phyloP scores from a whole-genome alignment of 345 rosid genomes.

The Citrus sinensis region DNA sequence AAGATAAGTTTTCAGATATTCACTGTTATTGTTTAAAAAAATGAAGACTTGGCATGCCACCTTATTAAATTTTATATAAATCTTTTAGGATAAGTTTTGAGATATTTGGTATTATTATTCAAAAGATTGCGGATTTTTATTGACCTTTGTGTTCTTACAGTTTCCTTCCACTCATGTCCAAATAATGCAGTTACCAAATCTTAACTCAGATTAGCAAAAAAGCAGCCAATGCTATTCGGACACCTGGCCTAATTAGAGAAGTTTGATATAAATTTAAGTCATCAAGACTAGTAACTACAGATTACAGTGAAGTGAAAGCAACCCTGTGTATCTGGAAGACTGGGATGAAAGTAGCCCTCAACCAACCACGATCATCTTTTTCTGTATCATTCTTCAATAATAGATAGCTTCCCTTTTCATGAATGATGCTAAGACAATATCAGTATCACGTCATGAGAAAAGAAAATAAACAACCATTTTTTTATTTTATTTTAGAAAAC shows the following conservation, averaged over 20 bases:
- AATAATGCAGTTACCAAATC: not conserved
- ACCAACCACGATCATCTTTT: constrained; percentile 9
- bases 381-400: not conserved
- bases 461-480: not conserved
- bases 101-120: too few relatives aligned
- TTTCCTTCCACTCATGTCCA: not conserved
- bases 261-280: constrained; percentile 8
- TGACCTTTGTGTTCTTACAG: too few relatives aligned
- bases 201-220: not conserved
- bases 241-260: not conserved
- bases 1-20: too few relatives aligned
- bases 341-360: constrained; percentile 2
- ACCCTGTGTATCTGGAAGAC: not conserved
- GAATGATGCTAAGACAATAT: constrained; percentile 14
- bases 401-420: not conserved
- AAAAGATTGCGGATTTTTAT: too few relatives aligned
- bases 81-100: too few relatives aligned
- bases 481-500: too few relatives aligned
- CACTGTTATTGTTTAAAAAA: too few relatives aligned
- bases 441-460: constrained; percentile 20
- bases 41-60: too few relatives aligned
- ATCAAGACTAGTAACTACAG: constrained; percentile 4
- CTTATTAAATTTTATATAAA: too few relatives aligned
- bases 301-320: constrained; percentile 10
- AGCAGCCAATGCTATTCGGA: not conserved